phyloP scores from a whole-genome alignment of 768 basidiomycete species.

The Naematelia aurantialba region DNA sequence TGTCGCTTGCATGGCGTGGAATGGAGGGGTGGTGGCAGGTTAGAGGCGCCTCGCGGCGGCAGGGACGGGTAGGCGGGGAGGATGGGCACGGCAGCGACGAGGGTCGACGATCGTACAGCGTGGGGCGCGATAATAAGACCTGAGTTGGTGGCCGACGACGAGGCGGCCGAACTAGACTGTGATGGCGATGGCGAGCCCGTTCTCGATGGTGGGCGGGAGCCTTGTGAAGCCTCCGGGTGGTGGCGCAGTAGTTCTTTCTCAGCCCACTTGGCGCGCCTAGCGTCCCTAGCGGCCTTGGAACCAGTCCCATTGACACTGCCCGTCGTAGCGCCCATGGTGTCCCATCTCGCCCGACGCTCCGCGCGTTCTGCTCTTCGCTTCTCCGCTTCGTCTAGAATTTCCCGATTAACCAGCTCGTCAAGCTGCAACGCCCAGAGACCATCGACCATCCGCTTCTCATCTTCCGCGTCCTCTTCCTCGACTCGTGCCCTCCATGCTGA shows the following conservation, averaged over 20 bases:
- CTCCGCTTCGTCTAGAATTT: background rate
- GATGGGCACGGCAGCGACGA: background rate
- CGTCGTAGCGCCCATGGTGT: background rate
- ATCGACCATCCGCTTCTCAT: background rate
- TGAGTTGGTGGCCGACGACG: background rate
- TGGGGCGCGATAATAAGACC: background rate
- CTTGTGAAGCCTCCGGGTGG: background rate
- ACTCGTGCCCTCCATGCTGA: background rate
- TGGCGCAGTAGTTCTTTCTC: background rate
- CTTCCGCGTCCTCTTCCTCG: background rate
- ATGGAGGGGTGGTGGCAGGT: slow-evolving; percentile 32
- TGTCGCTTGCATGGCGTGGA: slow-evolving; percentile 5
- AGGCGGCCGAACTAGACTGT: background rate
- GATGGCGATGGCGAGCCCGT: background rate
- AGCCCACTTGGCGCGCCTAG: background rate
- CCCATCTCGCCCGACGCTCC: background rate
- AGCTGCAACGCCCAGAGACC: background rate
- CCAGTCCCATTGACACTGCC: background rate
- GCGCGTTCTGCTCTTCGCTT: background rate
- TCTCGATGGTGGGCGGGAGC: background rate
- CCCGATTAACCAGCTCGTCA: background rate
- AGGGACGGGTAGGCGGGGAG: background rate
- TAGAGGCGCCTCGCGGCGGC: background rate
- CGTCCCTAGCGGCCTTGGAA: background rate
- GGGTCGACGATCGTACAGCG: background rate